Evolutionary conservation across 345 rosid species (phyloP).

Genomic region (Pseudoturritis turrita): DNA sequence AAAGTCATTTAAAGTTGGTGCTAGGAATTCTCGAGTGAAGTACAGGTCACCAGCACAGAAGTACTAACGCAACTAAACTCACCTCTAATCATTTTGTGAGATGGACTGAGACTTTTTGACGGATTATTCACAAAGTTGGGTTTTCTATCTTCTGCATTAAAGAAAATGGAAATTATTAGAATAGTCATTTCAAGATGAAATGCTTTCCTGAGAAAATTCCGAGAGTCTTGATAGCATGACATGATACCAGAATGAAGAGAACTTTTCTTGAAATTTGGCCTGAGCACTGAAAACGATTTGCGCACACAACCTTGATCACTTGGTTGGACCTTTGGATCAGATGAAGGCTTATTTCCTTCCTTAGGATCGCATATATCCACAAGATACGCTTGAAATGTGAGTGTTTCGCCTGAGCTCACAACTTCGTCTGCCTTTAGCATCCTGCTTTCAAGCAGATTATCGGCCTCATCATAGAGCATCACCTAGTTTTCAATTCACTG

Average conservation of each 20-base stretch:
- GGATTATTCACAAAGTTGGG: conserved; percentile 25
- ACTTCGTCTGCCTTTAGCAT: conserved; percentile 55
- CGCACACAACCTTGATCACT: conserved; percentile 17
- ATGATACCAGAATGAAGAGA: conserved; percentile 41
- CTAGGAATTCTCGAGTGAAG: not conserved
- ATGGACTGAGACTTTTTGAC: conserved; percentile 41
- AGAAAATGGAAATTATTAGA: not conserved
- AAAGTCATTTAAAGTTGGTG: not conserved
- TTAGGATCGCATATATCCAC: conserved; percentile 69
- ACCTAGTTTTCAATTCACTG: conserved; percentile 35
- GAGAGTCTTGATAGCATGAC: not conserved
- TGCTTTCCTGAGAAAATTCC: not conserved
- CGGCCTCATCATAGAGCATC: conserved; percentile 63
- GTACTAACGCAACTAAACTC: conserved; percentile 7
- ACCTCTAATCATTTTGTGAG: conserved; percentile 69
- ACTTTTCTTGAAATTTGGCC: conserved; percentile 38
- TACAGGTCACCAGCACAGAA: not conserved
- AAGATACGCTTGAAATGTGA: conserved; percentile 56
- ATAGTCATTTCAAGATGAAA: not conserved
- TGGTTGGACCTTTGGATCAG: conserved; percentile 17
- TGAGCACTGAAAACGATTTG: conserved; percentile 20
- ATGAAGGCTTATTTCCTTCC: conserved; percentile 19
- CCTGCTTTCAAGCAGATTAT: conserved; percentile 68
- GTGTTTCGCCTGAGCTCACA: conserved; percentile 47
- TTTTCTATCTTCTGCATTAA: conserved; percentile 27